These are phyloP conservation scores for Fusarium sp. DNA, from an alignment of 2,329 filamentous ascomycete species.

Conservation along the genomic window DNA sequence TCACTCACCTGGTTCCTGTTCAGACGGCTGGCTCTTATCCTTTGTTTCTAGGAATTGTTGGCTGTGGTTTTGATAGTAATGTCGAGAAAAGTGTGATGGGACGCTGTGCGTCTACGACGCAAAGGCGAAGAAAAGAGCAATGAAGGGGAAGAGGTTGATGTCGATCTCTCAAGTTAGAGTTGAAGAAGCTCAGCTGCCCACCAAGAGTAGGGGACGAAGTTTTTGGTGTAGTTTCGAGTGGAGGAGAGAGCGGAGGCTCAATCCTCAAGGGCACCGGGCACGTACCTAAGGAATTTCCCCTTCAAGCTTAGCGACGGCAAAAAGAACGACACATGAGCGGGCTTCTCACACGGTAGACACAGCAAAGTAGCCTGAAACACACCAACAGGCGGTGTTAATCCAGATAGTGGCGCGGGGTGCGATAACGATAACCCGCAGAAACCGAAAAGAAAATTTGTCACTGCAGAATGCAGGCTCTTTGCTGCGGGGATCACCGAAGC, in stretches of 20 bases:
- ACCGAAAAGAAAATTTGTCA: constrained; percentile 10
- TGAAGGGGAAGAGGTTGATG: constrained; percentile 2
- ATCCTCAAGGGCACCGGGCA: constrained; percentile 15
- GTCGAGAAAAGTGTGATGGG: neutral
- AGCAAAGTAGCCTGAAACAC: constrained; percentile 26
- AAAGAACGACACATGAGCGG: constrained; percentile 15
- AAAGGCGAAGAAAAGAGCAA: neutral
- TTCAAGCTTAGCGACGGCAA: constrained; percentile 31
- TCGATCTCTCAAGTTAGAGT: constrained; percentile 24
- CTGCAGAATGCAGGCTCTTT: constrained; percentile 4
- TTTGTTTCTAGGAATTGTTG: constrained; percentile 8
- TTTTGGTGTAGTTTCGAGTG: constrained; percentile 33
- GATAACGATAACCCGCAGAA: constrained; percentile 56
- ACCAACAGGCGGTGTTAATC: constrained; percentile 20
- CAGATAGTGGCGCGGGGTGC: constrained; percentile 52
- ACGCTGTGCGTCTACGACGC: constrained; percentile 4
- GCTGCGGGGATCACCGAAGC: constrained; percentile 20
- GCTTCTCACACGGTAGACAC: constrained; percentile 11
- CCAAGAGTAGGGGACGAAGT: constrained; percentile 32
- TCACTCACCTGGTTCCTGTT: constrained; percentile 28
- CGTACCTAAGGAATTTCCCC: constrained; percentile 3
- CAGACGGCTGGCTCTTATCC: constrained; percentile 1
- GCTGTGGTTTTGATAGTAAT: neutral
- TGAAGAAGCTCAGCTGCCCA: constrained; percentile 40
- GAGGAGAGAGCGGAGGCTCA: constrained; percentile 32